Percentiles rank a stretch among this genome's conserved stretches.
Conservation (phyloP, 2,329 filamentous ascomycete species). For the Alternaria angustiovoidea region DNA sequence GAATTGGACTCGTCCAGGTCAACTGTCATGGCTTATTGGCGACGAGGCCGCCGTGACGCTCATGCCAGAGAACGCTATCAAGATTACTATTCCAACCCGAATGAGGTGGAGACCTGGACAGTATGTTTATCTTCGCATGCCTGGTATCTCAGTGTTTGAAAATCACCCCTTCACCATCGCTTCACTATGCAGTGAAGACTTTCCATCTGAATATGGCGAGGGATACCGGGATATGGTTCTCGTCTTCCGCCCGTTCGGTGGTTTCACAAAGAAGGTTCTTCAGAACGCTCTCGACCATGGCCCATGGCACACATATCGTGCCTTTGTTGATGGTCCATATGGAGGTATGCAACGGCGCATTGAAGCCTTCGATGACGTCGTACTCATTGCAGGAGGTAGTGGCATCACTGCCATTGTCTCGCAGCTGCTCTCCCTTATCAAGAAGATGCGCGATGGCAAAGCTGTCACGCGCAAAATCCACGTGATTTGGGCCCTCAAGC, state of each 20-base stretch:
- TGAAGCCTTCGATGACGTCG: constrained; percentile 90
- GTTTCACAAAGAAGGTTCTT: constrained; percentile 87
- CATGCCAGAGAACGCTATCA: constrained; percentile 92
- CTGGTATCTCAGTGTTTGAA: constrained; percentile 86
- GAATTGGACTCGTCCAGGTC: constrained; percentile 86
- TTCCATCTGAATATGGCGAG: constrained; percentile 89
- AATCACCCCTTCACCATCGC: constrained; percentile 97
- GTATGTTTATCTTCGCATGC: constrained; percentile 94
- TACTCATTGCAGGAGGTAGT: constrained; percentile 91
- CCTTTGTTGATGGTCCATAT: constrained; percentile 93
- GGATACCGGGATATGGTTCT: constrained; percentile 87
- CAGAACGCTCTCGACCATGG: constrained; percentile 84
- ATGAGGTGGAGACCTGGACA: constrained; percentile 93
- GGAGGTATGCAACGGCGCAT: constrained; percentile 92
- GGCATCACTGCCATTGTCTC: constrained; percentile 94
- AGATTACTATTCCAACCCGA: constrained; percentile 91
- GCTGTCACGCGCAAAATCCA: constrained; percentile 90
- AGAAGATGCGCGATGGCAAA: constrained; percentile 93
- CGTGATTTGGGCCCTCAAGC: constrained; percentile 92
- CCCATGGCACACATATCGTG: constrained; percentile 89
- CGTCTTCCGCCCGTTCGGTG: constrained; percentile 89
- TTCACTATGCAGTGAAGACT: constrained; percentile 90
- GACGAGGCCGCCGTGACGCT: constrained; percentile 91
- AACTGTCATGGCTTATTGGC: constrained; percentile 82
- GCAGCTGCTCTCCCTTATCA: constrained; percentile 91